Conservation (phyloP, 1,284 basidiomycete species). For the Amylostereum areolatum region DNA sequence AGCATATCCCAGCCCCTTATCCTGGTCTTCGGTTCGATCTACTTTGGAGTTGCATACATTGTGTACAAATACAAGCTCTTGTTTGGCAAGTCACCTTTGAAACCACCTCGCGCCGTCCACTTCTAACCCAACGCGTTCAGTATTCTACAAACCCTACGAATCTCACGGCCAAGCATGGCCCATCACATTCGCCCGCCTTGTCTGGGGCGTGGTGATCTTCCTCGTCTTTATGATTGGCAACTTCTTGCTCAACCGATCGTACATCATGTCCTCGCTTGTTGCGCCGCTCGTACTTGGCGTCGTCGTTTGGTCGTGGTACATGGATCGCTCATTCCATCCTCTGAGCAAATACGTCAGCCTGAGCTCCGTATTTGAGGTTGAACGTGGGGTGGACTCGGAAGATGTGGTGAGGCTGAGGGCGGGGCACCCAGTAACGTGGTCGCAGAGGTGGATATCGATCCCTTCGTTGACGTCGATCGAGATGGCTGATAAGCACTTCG, state of each 20-base stretch:
- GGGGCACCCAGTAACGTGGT: constrained; percentile 80
- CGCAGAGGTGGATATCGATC: constrained; percentile 59
- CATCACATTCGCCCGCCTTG: constrained; percentile 80
- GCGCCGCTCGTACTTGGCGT: constrained; percentile 76
- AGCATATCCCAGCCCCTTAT: constrained; percentile 94
- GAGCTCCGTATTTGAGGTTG: constrained; percentile 83
- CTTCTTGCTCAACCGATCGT: constrained; percentile 80
- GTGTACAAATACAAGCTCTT: constrained; percentile 98
- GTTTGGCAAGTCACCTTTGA: constrained; percentile 60
- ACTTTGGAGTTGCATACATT: constrained; percentile 90
- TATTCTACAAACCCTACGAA: constrained; percentile 93
- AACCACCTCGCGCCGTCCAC: neutral
- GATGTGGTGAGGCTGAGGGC: constrained; percentile 67
- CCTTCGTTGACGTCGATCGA: neutral
- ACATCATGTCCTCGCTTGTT: constrained; percentile 72
- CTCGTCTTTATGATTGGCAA: constrained; percentile 91
- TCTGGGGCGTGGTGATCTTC: constrained; percentile 87
- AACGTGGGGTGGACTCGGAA: constrained; percentile 76
- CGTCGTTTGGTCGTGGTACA: constrained; percentile 75
- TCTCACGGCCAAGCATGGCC: constrained; percentile 94
- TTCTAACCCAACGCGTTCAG: constrained; percentile 30
- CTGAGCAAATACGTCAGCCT: constrained; percentile 80
- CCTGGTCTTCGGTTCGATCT: constrained; percentile 88
- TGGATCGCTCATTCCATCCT: constrained; percentile 66
- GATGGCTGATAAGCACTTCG: constrained; percentile 6